Evolutionary conservation across 805 yeast species (phyloP).

Genomic region (Wickerhamiella bombiphila): DNA sequence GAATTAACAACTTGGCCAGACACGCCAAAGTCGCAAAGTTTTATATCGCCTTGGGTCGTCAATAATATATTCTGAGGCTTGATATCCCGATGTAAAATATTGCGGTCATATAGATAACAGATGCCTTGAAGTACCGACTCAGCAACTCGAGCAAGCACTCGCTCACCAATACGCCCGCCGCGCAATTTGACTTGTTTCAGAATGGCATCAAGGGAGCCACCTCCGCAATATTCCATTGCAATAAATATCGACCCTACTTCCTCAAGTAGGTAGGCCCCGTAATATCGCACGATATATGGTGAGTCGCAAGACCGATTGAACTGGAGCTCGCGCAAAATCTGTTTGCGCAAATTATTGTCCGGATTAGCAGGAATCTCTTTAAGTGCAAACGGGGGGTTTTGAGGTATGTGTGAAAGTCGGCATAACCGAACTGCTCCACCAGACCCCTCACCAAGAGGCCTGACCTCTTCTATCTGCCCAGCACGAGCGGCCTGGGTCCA

Average conservation of each 20-base stretch:
- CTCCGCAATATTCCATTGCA: slow-evolving; percentile 97
- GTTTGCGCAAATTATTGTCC: slow-evolving; percentile 76
- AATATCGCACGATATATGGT: slow-evolving; percentile 77
- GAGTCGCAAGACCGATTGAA: slow-evolving; percentile 72
- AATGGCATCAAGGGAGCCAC: slow-evolving; percentile 79
- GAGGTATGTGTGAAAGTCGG: slow-evolving; percentile 26
- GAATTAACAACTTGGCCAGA: slow-evolving; percentile 94
- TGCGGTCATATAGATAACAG: slow-evolving; percentile 73
- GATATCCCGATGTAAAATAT: slow-evolving; percentile 87
- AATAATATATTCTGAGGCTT: slow-evolving; percentile 87
- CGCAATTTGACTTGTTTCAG: slow-evolving; percentile 57
- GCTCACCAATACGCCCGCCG: slow-evolving; percentile 83
- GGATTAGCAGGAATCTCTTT: slow-evolving; percentile 62
- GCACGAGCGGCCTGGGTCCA: slow-evolving; percentile 53
- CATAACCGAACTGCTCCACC: slow-evolving; percentile 87
- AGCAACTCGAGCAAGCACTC: slow-evolving; percentile 80
- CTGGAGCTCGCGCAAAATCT: slow-evolving; percentile 79
- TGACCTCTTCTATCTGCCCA: slow-evolving; percentile 51
- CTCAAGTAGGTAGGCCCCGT: slow-evolving; percentile 78
- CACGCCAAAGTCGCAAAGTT: slow-evolving; percentile 94
- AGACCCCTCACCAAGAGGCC: slow-evolving; percentile 80
- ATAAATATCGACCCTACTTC: slow-evolving; percentile 71
- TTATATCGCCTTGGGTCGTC: slow-evolving; percentile 64
- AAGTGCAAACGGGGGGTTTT: slow-evolving; percentile 51
- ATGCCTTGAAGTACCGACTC: slow-evolving; percentile 73